Conservation (phyloP, 2,329 filamentous ascomycete species). For the Hymenoscyphus fructigenus region DNA sequence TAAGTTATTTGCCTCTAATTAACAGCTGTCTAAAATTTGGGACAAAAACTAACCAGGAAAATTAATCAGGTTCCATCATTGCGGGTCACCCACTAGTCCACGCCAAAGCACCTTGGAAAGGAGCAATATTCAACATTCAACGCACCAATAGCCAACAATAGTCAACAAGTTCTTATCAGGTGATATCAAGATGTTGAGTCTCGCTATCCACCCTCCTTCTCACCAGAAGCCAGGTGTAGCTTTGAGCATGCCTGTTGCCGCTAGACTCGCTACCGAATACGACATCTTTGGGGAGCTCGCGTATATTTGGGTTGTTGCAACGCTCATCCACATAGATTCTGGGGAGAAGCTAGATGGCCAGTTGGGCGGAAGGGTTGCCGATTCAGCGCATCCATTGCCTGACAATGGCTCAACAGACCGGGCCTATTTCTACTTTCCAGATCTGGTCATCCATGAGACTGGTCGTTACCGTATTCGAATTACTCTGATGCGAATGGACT, state of each 20-base stretch:
- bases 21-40: background rate
- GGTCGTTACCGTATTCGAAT: conserved; percentile 33
- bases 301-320: conserved; percentile 31
- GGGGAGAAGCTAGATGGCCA: conserved; percentile 30
- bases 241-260: conserved; percentile 33
- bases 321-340: conserved; percentile 28
- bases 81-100: background rate
- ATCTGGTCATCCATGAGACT: conserved; percentile 32
- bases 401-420: conserved; percentile 22
- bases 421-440: conserved; percentile 35
- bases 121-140: background rate
- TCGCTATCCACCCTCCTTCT: conserved; percentile 33
- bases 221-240: conserved; percentile 26
- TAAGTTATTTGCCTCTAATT: background rate
- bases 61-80: background rate
- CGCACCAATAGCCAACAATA: background rate
- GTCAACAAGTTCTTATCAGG: too few relatives aligned
- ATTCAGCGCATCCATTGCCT: conserved; percentile 33
- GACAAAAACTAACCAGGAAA: background rate
- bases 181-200: conserved; percentile 9
- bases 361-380: conserved; percentile 29
- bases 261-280: conserved; percentile 28
- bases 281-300: conserved; percentile 31
- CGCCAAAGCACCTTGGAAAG: background rate
- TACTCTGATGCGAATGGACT: conserved; percentile 34